A percentile compares a stretch with the other conserved stretches of the same genome.
Conservation (phyloP, 1,284 basidiomycete genomes). For the Exobasidium cylindrosporum region DNA sequence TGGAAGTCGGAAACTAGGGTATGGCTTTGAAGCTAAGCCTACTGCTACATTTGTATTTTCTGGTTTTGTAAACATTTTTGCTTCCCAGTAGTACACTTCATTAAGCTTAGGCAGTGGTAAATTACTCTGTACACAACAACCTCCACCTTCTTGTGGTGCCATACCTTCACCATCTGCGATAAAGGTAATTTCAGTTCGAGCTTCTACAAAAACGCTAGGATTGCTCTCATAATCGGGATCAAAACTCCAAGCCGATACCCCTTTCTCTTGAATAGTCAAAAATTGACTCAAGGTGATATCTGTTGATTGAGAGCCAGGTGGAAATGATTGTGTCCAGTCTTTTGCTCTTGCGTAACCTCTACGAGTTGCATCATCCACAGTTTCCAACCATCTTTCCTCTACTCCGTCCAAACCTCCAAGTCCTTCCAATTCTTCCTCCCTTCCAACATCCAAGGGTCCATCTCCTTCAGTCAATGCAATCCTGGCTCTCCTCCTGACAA, state of each 20-base stretch:
- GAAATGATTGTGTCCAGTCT: slow-evolving; percentile 62
- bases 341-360: slow-evolving; percentile 80
- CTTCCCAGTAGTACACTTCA: slow-evolving; percentile 56
- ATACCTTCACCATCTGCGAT: slow-evolving; percentile 53
- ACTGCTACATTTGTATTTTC: slow-evolving; percentile 44
- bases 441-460: slow-evolving; percentile 87
- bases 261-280: slow-evolving; percentile 54
- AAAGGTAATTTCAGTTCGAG: slow-evolving; percentile 53
- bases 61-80: slow-evolving; percentile 56
- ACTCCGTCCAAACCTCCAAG: slow-evolving; percentile 88
- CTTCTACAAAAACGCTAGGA: slow-evolving; percentile 50
- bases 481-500: slow-evolving; percentile 36
- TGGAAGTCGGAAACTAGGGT: slow-evolving; percentile 50
- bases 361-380: slow-evolving; percentile 67
- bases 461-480: slow-evolving; percentile 74
- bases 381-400: slow-evolving; percentile 89
- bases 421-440: slow-evolving; percentile 68
- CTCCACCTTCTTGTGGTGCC: slow-evolving; percentile 52
- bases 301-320: slow-evolving; percentile 39
- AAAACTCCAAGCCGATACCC: slow-evolving; percentile 53
- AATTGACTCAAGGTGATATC: slow-evolving; percentile 55
- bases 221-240: slow-evolving; percentile 54
- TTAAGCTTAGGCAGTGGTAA: slow-evolving; percentile 54
- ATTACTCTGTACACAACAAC: slow-evolving; percentile 52
- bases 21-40: slow-evolving; percentile 53